Percentiles rank a stretch among this genome's conserved stretches.
These are phyloP conservation scores for Nematocida sp. DNA, from an alignment of 371 early-diverging fungal genomes.

Conservation along the genomic window DNA sequence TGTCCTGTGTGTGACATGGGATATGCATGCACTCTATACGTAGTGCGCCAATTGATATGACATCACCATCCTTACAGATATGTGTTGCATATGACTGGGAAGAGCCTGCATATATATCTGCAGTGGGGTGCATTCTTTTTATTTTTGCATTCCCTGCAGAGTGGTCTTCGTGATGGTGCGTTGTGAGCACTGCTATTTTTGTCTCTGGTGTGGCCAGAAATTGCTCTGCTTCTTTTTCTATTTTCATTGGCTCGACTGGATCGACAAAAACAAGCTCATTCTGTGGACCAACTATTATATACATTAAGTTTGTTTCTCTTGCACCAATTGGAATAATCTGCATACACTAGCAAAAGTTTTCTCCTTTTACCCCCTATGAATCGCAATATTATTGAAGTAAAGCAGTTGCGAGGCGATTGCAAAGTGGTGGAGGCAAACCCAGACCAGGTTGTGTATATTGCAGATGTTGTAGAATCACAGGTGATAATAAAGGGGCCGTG, in stretches of 20 bases:
- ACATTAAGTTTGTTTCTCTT: conserved; percentile 60
- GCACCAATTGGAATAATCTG: conserved; percentile 15
- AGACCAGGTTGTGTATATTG: conserved; percentile 41
- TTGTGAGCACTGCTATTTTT: conserved; percentile 59
- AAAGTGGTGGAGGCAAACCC: conserved; percentile 10
- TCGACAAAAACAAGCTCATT: conserved; percentile 29
- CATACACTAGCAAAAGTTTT: conserved; percentile 24
- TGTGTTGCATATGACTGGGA: conserved; percentile 3
- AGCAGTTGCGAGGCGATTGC: conserved; percentile 27
- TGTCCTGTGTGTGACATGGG: conserved; percentile 69
- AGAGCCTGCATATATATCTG: conserved; percentile 45
- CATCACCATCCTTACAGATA: conserved; percentile 25
- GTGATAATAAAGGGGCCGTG: conserved; percentile 40
- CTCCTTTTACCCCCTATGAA: conserved; percentile 29
- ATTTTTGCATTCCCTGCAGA: conserved; percentile 59
- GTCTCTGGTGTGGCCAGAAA: background rate
- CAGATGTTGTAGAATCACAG: conserved; percentile 22
- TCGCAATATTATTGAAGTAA: conserved; percentile 41
- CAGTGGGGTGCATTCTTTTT: conserved; percentile 46
- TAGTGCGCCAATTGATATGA: conserved; percentile 17
- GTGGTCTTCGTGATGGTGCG: conserved; percentile 69
- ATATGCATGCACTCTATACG: conserved; percentile 58
- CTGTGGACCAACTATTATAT: conserved; percentile 25
- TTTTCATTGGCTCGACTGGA: conserved; percentile 37
- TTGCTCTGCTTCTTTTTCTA: conserved; percentile 8